Conservation (phyloP, 371 early-diverging fungal genomes). For the Mortierella sp. region DNA sequence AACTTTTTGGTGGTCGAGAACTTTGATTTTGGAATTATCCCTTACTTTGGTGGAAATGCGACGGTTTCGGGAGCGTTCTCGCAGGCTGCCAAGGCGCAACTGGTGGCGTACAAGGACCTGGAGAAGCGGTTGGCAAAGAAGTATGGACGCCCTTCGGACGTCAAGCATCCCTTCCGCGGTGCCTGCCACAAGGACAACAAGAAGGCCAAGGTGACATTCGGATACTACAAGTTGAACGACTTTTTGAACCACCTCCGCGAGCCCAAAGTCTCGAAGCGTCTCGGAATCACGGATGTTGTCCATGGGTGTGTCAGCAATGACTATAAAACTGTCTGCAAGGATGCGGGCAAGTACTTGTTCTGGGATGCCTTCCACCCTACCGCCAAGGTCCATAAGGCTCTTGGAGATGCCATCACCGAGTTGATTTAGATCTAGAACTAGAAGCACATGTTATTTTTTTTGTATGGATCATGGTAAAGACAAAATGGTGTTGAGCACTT, state of each 20-base stretch:
- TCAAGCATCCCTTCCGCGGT: slow-evolving; percentile 14
- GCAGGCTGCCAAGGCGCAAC: slow-evolving; percentile 12
- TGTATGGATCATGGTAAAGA: neutral
- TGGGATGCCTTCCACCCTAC: slow-evolving; percentile 45
- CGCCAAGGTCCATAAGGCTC: slow-evolving; percentile 27
- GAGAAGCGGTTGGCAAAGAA: neutral
- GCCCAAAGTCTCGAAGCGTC: slow-evolving; percentile 13
- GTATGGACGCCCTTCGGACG: neutral
- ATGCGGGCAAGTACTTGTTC: slow-evolving; percentile 38
- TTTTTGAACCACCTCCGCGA: slow-evolving; percentile 17
- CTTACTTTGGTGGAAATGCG: slow-evolving; percentile 30
- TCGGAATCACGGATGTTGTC: slow-evolving; percentile 35
- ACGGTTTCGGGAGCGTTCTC: neutral
- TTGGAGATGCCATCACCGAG: slow-evolving; percentile 6
- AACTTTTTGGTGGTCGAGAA: slow-evolving; percentile 35
- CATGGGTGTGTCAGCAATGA: slow-evolving; percentile 45
- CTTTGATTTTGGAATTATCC: slow-evolving; percentile 21
- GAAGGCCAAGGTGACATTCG: slow-evolving; percentile 20
- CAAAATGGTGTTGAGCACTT: neutral
- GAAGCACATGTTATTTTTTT: neutral
- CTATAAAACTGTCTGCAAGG: slow-evolving; percentile 35
- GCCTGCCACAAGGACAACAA: neutral
- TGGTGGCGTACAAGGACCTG: slow-evolving; percentile 16
- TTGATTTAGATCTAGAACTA: neutral
- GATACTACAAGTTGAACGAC: slow-evolving; percentile 10